Percentiles rank a stretch among this genome's conserved stretches.
Evolutionary conservation across 2,329 filamentous ascomycete genomes (phyloP).

Genomic region (Huntiella savannae): DNA sequence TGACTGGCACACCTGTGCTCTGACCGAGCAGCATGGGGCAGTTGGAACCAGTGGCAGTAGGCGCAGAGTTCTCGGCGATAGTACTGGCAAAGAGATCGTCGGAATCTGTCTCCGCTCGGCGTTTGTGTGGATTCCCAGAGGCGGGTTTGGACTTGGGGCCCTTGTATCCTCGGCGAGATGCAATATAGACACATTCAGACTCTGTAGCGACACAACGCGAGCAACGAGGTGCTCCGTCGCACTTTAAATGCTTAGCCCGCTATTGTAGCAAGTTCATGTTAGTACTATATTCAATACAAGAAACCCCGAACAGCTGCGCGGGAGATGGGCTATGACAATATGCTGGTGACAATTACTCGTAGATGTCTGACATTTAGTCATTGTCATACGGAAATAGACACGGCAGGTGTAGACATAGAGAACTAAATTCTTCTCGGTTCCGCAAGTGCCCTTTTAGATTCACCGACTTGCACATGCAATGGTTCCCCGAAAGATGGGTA

Average conservation of each 20-base stretch:
- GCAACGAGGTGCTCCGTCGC: conserved; percentile 52
- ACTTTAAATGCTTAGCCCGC: conserved; percentile 54
- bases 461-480: background rate
- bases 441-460: no score
- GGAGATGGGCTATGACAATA: background rate
- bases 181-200: conserved; percentile 49
- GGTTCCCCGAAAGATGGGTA: no score
- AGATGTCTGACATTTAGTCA: background rate
- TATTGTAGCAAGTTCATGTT: conserved; percentile 15
- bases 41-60: conserved; percentile 16
- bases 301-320: no score
- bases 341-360: background rate
- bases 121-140: conserved; percentile 22
- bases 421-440: no score
- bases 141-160: conserved; percentile 33
- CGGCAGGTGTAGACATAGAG: no score
- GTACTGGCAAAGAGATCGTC: background rate
- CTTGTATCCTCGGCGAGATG: conserved; percentile 58
- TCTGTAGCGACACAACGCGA: conserved; percentile 41
- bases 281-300: background rate
- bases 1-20: conserved; percentile 16
- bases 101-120: conserved; percentile 9
- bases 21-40: conserved; percentile 28
- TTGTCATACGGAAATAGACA: background rate
- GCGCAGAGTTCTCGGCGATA: background rate